Conservation (phyloP, 805 yeast species). For the Ogataea methanolica region DNA sequence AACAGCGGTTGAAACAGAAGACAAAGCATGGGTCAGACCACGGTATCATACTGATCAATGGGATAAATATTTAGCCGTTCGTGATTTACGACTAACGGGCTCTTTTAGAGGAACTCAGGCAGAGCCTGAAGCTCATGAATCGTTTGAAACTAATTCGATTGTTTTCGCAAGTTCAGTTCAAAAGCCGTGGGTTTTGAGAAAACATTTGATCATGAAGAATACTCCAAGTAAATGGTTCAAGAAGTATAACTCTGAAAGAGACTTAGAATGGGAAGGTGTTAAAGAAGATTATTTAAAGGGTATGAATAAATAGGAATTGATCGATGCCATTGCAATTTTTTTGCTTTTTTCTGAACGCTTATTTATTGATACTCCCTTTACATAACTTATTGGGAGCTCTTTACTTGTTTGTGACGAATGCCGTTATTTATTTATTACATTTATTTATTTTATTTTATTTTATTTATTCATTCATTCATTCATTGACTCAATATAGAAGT, state of each 20-base stretch:
- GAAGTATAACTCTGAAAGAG: constrained; percentile 31
- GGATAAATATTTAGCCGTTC: constrained; percentile 55
- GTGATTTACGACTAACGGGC: constrained; percentile 79
- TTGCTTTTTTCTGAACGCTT: too few relatives aligned
- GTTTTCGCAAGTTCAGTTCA: constrained; percentile 28
- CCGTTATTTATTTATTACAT: too few relatives aligned
- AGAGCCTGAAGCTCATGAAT: constrained; percentile 67
- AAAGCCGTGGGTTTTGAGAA: constrained; percentile 35
- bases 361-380: too few relatives aligned
- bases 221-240: constrained; percentile 33
- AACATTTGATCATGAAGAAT: constrained; percentile 36
- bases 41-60: constrained; percentile 50
- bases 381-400: too few relatives aligned
- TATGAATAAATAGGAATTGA: constrained; percentile 27
- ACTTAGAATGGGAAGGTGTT: constrained; percentile 28
- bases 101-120: constrained; percentile 63
- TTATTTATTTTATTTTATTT: too few relatives aligned
- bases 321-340: not conserved
- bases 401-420: too few relatives aligned
- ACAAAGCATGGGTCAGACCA: constrained; percentile 49
- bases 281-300: constrained; percentile 33
- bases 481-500: too few relatives aligned
- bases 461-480: too few relatives aligned
- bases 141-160: constrained; percentile 65
- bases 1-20: constrained; percentile 35